A percentile compares a stretch with the other conserved stretches of the same genome.
Evolutionary conservation across 2,329 filamentous ascomycete genomes (phyloP).

Genomic region (Colletotrichum theobromicola): DNA sequence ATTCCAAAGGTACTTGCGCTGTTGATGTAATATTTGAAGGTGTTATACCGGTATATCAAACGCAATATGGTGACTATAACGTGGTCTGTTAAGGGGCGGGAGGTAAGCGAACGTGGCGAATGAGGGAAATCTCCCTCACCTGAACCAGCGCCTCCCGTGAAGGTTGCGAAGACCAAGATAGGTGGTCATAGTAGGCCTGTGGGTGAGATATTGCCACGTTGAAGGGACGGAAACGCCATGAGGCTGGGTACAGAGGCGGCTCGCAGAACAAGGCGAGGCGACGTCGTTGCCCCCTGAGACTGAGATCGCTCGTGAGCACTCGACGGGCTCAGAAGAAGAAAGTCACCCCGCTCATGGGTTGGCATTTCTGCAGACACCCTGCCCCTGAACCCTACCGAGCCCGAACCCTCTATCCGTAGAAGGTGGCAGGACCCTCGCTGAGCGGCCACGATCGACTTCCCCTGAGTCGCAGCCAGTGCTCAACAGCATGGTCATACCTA

Average conservation of each 20-base stretch:
- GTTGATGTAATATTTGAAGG: neutral
- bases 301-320: neutral
- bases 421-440: neutral
- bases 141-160: neutral
- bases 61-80: slow-evolving; percentile 9
- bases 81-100: neutral
- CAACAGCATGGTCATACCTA: neutral
- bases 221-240: neutral
- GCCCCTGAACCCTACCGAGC: neutral
- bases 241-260: neutral
- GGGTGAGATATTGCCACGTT: neutral
- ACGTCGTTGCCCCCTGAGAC: neutral
- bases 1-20: neutral
- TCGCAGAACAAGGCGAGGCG: neutral
- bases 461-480: neutral
- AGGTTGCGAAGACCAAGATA: neutral
- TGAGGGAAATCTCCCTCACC: neutral
- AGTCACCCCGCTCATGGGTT: neutral
- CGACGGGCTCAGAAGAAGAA: neutral
- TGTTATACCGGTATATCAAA: slow-evolving; percentile 11
- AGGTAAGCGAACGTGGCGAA: slow-evolving; percentile 9
- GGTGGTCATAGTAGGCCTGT: neutral
- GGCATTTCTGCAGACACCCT: neutral
- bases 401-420: neutral
- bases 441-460: neutral